A percentile compares a stretch with the other conserved stretches of the same genome.
These are phyloP conservation scores for Termitomyces sp. DNA, from an alignment of 768 basidiomycete species.

Conservation along the genomic window DNA sequence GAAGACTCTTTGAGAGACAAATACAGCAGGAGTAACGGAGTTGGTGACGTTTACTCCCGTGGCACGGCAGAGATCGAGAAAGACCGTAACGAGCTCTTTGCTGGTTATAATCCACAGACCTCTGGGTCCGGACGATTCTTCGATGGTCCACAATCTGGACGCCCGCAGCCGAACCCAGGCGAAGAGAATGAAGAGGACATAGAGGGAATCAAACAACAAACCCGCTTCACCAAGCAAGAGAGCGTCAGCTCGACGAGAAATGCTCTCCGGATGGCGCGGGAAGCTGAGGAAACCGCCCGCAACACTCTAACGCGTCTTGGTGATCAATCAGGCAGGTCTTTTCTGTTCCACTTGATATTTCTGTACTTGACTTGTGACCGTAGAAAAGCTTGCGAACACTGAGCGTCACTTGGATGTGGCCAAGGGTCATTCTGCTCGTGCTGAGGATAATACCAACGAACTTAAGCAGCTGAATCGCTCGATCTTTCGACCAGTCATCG, in stretches of 20 bases:
- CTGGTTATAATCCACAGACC: slow-evolving; percentile 67
- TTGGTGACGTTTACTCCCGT: slow-evolving; percentile 68
- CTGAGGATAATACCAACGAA: slow-evolving; percentile 92
- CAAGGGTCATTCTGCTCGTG: slow-evolving; percentile 81
- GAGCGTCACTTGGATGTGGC: slow-evolving; percentile 93
- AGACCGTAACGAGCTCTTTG: slow-evolving; percentile 73
- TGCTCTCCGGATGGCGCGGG: slow-evolving; percentile 88
- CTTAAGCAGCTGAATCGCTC: slow-evolving; percentile 92
- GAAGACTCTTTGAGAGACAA: slow-evolving; percentile 35
- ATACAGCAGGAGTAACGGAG: slow-evolving; percentile 50
- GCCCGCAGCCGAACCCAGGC: slow-evolving; percentile 49
- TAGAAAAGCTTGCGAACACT: slow-evolving; percentile 89
- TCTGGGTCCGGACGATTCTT: slow-evolving; percentile 65
- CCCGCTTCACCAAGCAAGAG: slow-evolving; percentile 87
- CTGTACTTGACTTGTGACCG: background rate
- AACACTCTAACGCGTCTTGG: slow-evolving; percentile 82
- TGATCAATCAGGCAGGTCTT: slow-evolving; percentile 84
- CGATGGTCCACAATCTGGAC: slow-evolving; percentile 52
- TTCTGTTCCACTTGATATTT: background rate
- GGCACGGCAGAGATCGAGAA: slow-evolving; percentile 57
- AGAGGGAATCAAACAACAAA: slow-evolving; percentile 94
- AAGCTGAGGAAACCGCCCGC: slow-evolving; percentile 93
- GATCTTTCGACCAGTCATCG: slow-evolving; percentile 91
- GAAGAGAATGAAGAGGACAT: slow-evolving; percentile 85
- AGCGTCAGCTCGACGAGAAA: slow-evolving; percentile 87